These are phyloP conservation scores for Pseudozyma hubeiensis DNA, from an alignment of 1,284 basidiomycete genomes.

Conservation along the genomic window DNA sequence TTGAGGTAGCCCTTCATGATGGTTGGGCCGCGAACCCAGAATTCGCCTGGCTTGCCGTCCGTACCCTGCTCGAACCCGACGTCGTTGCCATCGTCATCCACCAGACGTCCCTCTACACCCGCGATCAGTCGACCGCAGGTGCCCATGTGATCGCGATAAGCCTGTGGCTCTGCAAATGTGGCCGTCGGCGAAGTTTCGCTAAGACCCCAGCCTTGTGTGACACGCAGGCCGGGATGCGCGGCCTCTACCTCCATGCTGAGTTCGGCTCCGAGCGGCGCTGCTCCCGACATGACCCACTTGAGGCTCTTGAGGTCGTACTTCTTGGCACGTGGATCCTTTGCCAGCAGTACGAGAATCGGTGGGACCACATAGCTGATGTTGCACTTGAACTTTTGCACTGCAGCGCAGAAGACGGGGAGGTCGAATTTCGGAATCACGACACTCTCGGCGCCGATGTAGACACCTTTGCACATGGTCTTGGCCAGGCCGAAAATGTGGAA, in stretches of 20 bases:
- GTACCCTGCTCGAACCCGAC: constrained; percentile 71
- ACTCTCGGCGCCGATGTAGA: constrained; percentile 74
- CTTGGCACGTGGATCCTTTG: constrained; percentile 80
- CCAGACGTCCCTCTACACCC: constrained; percentile 81
- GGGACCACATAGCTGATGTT: constrained; percentile 81
- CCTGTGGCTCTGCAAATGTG: constrained; percentile 66
- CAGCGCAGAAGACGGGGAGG: constrained; percentile 77
- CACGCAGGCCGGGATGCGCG: constrained; percentile 70
- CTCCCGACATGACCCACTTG: constrained; percentile 77
- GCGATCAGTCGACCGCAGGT: constrained; percentile 78
- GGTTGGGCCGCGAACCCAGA: constrained; percentile 43
- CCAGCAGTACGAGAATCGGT: constrained; percentile 81
- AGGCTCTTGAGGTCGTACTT: constrained; percentile 79
- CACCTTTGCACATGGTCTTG: constrained; percentile 75
- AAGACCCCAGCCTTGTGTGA: constrained; percentile 75
- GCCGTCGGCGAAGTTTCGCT: constrained; percentile 78
- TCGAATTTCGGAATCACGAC: constrained; percentile 81
- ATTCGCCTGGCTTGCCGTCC: constrained; percentile 68
- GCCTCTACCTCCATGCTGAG: constrained; percentile 75
- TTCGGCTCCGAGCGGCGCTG: constrained; percentile 80
- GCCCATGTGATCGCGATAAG: constrained; percentile 56
- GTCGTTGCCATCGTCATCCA: constrained; percentile 72
- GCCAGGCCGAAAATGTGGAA: constrained; percentile 70
- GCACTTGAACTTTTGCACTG: constrained; percentile 77
- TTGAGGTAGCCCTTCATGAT: constrained; percentile 59